Base-by-base conservation (phyloP, 2,329 filamentous ascomycete genomes). In the Dothiorella sarmentorum region DNA sequence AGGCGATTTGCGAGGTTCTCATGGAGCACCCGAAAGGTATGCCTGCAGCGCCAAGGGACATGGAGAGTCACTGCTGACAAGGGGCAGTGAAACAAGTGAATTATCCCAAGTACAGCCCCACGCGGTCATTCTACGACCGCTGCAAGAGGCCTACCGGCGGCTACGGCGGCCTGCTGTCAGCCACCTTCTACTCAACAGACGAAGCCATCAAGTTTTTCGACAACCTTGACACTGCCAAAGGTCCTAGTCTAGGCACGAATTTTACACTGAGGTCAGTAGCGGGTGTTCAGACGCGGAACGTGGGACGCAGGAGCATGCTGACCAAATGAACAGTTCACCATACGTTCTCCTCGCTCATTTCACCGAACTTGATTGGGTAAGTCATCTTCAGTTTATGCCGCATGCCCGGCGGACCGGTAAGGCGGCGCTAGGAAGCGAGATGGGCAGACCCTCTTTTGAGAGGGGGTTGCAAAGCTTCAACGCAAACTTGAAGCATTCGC, bases 331-430 rank as follows among this genome's bases (percentile, higher is more conserved):
- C 49, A 82, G 88, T 59, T 96, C 88, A 49, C 94, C 94, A 0
- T 99, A 96, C 71, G 91, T 94, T 20, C 78, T 99, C 31, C 75
- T 99, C 29, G 94, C 94, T 4, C 94, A 99, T 73, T 99, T 94
- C 68, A 80, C 83, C 44, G 94, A 99, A 77, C 73, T 97, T 40
- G 87, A 92, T n/a, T 99, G 94, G 94, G 81, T 83, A 75, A 68
- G 79, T 74, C n/a, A 18, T 52, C 31, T 45, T 5, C 29, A 45
- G n/a, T n/a, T 59, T 49, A 40, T 53, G 35, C 27, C 49, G 49
- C 33, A 24, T 17, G 24, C 22, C 49, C 22, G 31, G 24, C 26
- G 26, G 5, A 45, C 26, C 24, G 26, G 29, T 38, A 37, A 18
- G 45, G 33, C 22, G 33, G 49, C 33, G 29, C 49, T 35, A 37